These are phyloP conservation scores for Ceratobasidium sp. DNA, from an alignment of 1,284 basidiomycete species.

Conservation along the genomic window DNA sequence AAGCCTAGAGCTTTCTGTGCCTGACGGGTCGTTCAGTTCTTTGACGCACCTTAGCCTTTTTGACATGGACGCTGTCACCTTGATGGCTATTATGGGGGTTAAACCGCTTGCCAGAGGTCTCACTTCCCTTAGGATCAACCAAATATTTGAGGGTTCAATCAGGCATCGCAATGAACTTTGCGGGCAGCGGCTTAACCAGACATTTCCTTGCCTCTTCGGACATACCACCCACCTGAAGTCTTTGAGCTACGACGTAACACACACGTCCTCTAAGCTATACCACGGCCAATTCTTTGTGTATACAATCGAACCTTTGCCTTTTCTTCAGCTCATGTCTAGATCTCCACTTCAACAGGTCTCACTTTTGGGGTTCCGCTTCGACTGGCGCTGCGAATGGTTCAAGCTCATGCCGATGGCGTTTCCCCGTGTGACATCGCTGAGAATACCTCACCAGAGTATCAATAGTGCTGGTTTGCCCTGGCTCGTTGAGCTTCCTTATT, in stretches of 20 bases:
- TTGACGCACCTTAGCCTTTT: neutral
- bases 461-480: neutral
- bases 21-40: constrained; percentile 17
- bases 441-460: neutral
- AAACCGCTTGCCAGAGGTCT: neutral
- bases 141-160: neutral
- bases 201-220: neutral
- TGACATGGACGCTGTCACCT: neutral
- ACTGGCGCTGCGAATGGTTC: neutral
- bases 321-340: neutral
- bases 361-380: neutral
- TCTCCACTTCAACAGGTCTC: neutral
- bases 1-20: neutral
- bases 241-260: neutral
- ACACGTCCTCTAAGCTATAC: too few species aligned
- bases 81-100: neutral
- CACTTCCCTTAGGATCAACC: neutral
- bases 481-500: neutral
- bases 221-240: neutral
- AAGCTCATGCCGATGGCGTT: neutral
- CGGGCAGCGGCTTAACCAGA: neutral
- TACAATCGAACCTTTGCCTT: neutral
- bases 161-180: neutral
- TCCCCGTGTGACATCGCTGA: neutral
- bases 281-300: neutral